Evolutionary conservation across 2,329 filamentous ascomycete species (phyloP).

Genomic region (Colletotrichum plurivorum): DNA sequence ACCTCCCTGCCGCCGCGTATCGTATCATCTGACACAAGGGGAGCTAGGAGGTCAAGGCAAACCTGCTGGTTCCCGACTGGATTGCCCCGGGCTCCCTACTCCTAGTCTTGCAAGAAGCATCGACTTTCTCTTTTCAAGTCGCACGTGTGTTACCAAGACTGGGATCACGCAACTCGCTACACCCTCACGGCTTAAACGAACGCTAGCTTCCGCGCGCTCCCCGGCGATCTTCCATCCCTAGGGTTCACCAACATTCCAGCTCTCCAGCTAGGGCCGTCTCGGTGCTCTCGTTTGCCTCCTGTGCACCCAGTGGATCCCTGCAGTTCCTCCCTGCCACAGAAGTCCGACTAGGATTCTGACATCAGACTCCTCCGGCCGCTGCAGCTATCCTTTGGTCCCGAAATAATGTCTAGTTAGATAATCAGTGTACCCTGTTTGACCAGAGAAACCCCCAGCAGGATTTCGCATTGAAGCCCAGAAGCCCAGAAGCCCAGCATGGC

Average conservation of each 20-base stretch:
- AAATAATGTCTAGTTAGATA: conserved; percentile 27
- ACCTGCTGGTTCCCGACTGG: not conserved
- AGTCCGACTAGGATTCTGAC: conserved; percentile 13
- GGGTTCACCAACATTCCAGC: conserved; percentile 18
- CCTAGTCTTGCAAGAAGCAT: conserved; percentile 4
- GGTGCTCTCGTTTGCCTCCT: conserved; percentile 4
- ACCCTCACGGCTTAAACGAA: conserved; percentile 13
- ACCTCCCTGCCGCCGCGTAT: not conserved
- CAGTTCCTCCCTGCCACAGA: not conserved
- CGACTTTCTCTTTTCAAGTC: conserved; percentile 19
- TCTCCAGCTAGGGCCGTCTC: not conserved
- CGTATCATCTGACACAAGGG: conserved; percentile 3
- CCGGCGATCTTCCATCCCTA: conserved; percentile 24
- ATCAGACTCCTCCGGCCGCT: conserved; percentile 1
- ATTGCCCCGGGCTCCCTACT: not conserved
- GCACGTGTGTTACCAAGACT: conserved; percentile 14
- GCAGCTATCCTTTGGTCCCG: conserved; percentile 18
- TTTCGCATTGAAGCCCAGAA: conserved; percentile 3
- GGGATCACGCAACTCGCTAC: conserved; percentile 10
- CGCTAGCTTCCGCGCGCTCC: conserved; percentile 10
- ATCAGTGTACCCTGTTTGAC: conserved; percentile 13
- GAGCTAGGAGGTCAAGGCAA: not conserved
- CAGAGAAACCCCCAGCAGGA: conserved; percentile 1
- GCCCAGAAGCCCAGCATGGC: conserved; percentile 14
- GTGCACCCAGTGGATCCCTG: not conserved